Evolutionary conservation across 2,329 filamentous ascomycete species (phyloP).

Genomic region (Macrophomina pseudophaseolina): DNA sequence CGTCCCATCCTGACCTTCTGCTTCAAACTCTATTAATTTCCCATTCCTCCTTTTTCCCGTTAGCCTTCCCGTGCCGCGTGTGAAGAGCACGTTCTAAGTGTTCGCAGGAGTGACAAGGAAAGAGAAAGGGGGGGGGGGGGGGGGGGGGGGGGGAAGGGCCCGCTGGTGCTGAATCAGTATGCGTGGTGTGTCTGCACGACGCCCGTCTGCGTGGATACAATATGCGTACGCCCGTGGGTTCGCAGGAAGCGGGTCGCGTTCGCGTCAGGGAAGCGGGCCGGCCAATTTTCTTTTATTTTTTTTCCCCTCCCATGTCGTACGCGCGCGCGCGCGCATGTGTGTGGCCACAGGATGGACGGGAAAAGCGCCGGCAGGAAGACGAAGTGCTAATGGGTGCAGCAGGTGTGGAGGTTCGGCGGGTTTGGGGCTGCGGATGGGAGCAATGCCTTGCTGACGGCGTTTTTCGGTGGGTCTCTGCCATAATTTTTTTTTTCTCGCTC

Average conservation of each 20-base stretch:
- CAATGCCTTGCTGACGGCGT: too few species aligned
- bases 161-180: too few species aligned
- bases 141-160: too few species aligned
- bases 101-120: too few species aligned
- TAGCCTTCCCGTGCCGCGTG: neutral
- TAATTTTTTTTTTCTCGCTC: neutral
- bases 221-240: too few species aligned
- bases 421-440: too few species aligned
- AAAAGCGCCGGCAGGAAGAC: neutral
- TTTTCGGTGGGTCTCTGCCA: neutral
- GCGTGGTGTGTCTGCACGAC: too few species aligned
- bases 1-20: neutral
- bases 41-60: neutral
- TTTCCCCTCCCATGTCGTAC: neutral
- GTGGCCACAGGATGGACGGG: neutral
- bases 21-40: neutral
- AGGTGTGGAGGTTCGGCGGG: neutral
- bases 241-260: too few species aligned
- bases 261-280: neutral
- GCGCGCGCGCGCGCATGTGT: neutral
- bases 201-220: too few species aligned
- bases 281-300: neutral
- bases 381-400: neutral
- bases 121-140: too few species aligned
- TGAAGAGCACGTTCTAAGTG: too few species aligned